A percentile compares a stretch with the other conserved stretches of the same genome.
These are phyloP conservation scores for Tetrahymena thermophila DNA, from an alignment of 73 alveolate species.

Conservation along the genomic window DNA sequence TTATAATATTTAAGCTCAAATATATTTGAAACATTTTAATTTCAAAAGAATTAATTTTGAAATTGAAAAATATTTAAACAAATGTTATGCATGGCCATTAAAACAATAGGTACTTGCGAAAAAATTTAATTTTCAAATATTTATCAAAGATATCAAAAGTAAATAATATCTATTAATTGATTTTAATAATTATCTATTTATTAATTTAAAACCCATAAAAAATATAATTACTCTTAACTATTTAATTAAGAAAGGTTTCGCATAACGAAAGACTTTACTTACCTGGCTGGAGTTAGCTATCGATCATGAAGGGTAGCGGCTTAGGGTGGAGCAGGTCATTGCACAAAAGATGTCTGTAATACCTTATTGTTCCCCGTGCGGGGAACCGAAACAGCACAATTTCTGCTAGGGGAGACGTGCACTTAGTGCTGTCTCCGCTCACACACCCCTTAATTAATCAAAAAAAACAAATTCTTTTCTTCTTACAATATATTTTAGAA, in stretches of 20 bases:
- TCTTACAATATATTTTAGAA: not conserved
- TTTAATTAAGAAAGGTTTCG: not conserved
- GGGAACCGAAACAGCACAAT: not conserved
- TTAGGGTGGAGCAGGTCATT: not conserved
- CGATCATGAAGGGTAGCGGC: not conserved
- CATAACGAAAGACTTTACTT: not conserved
- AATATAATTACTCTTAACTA: too few relatives aligned
- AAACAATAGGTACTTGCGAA: too few relatives aligned
- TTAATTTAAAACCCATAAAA: not conserved
- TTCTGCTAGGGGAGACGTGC: not conserved
- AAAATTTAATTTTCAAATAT: too few relatives aligned
- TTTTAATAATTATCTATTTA: too few relatives aligned
- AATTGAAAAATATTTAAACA: too few relatives aligned
- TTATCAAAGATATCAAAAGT: too few relatives aligned
- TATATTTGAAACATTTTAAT: too few relatives aligned
- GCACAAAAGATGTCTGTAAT: not conserved
- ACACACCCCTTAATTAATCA: not conserved
- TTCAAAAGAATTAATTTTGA: too few relatives aligned
- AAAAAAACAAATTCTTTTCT: not conserved
- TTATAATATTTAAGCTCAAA: too few relatives aligned
- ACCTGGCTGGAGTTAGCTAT: not conserved
- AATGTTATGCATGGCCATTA: too few relatives aligned
- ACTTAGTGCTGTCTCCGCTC: not conserved
- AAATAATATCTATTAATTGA: too few relatives aligned
- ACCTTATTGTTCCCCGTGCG: not conserved